Evolutionary conservation across 345 rosid genomes (phyloP).

Genomic region (Clarkia xantiana): DNA sequence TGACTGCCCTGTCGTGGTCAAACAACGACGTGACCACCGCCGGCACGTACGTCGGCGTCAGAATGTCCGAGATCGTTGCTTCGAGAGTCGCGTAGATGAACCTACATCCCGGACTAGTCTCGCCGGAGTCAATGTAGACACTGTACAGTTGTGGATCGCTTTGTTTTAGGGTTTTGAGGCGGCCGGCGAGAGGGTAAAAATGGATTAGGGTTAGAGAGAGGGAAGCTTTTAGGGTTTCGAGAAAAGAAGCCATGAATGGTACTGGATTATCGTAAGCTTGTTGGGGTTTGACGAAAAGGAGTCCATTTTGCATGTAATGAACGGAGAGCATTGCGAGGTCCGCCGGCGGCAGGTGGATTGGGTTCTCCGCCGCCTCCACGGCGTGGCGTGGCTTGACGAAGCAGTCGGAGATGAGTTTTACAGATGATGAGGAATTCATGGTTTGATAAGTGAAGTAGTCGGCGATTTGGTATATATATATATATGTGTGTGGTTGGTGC

Average conservation of each 20-base stretch:
- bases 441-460: no score
- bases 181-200: conserved; percentile 56
- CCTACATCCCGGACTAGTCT: conserved; percentile 24
- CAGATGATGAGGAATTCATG: background rate
- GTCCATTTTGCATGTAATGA: conserved; percentile 50
- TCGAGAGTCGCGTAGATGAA: conserved; percentile 30
- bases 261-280: no score
- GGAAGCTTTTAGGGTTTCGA: conserved; percentile 29
- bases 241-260: conserved; percentile 17
- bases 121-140: conserved; percentile 30
- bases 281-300: conserved; percentile 36
- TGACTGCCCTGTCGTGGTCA: conserved; percentile 38
- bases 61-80: conserved; percentile 19
- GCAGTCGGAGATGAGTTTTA: conserved; percentile 29
- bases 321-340: conserved; percentile 54
- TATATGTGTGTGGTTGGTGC: no score
- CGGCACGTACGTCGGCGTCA: conserved; percentile 37
- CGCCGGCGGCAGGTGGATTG: conserved; percentile 39
- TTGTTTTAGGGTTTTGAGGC: conserved; percentile 15
- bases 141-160: conserved; percentile 20
- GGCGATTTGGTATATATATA: no score
- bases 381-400: conserved; percentile 30
- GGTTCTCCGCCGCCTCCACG: conserved; percentile 24
- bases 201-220: conserved; percentile 41
- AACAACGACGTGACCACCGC: conserved; percentile 42